phyloP scores from a whole-genome alignment of 2,329 filamentous ascomycete species.

The Penicillium nordicum region DNA sequence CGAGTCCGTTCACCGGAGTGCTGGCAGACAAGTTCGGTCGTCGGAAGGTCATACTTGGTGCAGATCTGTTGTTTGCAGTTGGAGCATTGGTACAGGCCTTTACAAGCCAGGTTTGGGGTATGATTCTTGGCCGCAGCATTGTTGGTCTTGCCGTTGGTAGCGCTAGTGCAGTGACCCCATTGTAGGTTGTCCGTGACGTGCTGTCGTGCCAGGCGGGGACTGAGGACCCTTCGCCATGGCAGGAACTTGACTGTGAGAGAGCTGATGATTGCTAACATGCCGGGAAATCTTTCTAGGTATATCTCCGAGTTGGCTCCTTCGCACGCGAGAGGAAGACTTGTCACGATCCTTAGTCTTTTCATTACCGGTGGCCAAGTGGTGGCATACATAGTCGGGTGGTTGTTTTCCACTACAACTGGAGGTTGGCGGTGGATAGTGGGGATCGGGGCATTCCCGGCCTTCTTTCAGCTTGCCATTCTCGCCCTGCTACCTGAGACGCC shows the following conservation, averaged over 20 bases:
- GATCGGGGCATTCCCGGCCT: slow-evolving; percentile 72
- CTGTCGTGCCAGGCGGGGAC: not conserved
- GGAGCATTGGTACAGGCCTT: slow-evolving; percentile 45
- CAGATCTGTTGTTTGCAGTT: slow-evolving; percentile 45
- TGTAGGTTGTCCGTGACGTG: slow-evolving; percentile 44
- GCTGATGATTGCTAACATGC: not conserved
- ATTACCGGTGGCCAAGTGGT: slow-evolving; percentile 86
- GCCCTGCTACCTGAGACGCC: slow-evolving; percentile 81
- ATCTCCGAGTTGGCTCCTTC: slow-evolving; percentile 83
- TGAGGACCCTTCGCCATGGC: not conserved
- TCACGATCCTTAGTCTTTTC: slow-evolving; percentile 78
- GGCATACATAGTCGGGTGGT: slow-evolving; percentile 81
- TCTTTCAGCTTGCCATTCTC: slow-evolving; percentile 66
- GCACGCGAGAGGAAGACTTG: slow-evolving; percentile 69
- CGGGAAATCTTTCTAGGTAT: slow-evolving; percentile 50
- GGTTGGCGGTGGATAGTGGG: slow-evolving; percentile 95
- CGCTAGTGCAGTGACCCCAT: slow-evolving; percentile 72
- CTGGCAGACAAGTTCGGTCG: slow-evolving; percentile 51
- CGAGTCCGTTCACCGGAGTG: slow-evolving; percentile 53
- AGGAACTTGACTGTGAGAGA: not conserved
- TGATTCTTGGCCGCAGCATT: slow-evolving; percentile 47
- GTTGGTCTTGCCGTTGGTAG: slow-evolving; percentile 48
- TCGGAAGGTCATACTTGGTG: slow-evolving; percentile 47
- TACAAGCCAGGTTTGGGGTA: slow-evolving; percentile 41
- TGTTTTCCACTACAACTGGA: slow-evolving; percentile 57